Evolutionary conservation across 164 flowering plant genomes (phyloP).

Genomic region (Umbellularia californica): DNA sequence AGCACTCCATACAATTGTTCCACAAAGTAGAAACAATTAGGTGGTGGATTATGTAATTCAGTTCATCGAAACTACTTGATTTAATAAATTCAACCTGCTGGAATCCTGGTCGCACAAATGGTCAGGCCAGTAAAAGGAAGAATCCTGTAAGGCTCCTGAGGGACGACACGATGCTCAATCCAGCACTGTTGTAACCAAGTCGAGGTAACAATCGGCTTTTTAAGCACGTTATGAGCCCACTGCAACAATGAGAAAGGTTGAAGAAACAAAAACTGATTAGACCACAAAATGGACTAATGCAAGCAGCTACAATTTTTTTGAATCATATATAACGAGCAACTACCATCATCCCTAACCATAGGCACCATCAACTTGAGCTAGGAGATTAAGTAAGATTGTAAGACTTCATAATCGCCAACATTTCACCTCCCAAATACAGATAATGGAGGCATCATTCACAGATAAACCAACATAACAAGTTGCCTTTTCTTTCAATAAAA

Average conservation of each 20-base stretch:
- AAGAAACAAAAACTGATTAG: background rate
- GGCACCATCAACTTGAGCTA: background rate
- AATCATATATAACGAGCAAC: background rate
- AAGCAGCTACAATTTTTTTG: background rate
- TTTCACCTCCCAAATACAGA: background rate
- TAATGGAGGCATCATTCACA: background rate
- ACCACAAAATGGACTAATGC: background rate
- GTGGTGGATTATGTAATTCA: slow-evolving; percentile 1
- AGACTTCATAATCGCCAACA: background rate
- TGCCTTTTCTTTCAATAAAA: background rate
- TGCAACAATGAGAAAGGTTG: slow-evolving; percentile 26
- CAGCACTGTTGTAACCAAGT: slow-evolving; percentile 86
- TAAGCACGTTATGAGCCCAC: slow-evolving; percentile 75
- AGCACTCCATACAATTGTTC: slow-evolving; percentile 5
- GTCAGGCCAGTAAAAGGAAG: slow-evolving; percentile 86
- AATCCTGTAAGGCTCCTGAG: slow-evolving; percentile 72
- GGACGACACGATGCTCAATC: slow-evolving; percentile 90
- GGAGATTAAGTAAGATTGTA: background rate
- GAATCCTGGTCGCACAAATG: slow-evolving; percentile 69
- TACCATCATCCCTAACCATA: background rate
- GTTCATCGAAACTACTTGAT: background rate
- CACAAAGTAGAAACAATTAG: slow-evolving; percentile 7
- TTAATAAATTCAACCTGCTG: slow-evolving; percentile 48
- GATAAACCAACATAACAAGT: background rate
- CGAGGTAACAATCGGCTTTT: slow-evolving; percentile 75